Percentiles rank a stretch among this genome's conserved stretches.
Conservation (phyloP, 1,139 yeast genomes). For the Kodamaea alishanica region DNA sequence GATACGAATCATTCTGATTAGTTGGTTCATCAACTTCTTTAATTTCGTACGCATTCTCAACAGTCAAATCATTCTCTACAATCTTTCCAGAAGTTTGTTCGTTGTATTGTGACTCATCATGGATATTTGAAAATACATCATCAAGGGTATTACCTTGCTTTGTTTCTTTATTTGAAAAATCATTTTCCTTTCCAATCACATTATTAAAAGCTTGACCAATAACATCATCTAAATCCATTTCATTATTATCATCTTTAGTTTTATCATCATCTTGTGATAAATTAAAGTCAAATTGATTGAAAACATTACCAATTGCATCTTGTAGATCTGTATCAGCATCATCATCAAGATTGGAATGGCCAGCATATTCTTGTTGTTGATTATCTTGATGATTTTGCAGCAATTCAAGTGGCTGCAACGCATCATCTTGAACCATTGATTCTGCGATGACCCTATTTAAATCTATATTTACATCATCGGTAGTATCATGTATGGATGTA, state of each 20-base stretch:
- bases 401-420: constrained; percentile 3
- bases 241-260: constrained; percentile 1
- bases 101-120: background rate
- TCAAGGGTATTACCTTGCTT: no score
- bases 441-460: constrained; percentile 13
- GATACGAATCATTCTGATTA: background rate
- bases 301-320: constrained; percentile 39
- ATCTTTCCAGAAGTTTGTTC: no score
- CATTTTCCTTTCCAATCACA: background rate
- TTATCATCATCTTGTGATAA: background rate
- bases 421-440: constrained; percentile 7
- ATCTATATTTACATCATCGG: constrained; percentile 9
- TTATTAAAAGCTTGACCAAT: constrained; percentile 7
- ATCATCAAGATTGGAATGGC: background rate
- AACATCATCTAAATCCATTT: constrained; percentile 3
- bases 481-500: background rate
- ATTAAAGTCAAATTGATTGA: constrained; percentile 26
- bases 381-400: constrained; percentile 10
- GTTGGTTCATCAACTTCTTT: background rate
- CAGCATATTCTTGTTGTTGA: constrained; percentile 1
- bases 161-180: no score
- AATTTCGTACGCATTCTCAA: background rate
- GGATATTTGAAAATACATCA: background rate
- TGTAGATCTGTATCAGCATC: constrained; percentile 25
- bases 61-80: background rate